Conservation (phyloP, 1,284 basidiomycete species). For the Exobasidium rhododendri region DNA sequence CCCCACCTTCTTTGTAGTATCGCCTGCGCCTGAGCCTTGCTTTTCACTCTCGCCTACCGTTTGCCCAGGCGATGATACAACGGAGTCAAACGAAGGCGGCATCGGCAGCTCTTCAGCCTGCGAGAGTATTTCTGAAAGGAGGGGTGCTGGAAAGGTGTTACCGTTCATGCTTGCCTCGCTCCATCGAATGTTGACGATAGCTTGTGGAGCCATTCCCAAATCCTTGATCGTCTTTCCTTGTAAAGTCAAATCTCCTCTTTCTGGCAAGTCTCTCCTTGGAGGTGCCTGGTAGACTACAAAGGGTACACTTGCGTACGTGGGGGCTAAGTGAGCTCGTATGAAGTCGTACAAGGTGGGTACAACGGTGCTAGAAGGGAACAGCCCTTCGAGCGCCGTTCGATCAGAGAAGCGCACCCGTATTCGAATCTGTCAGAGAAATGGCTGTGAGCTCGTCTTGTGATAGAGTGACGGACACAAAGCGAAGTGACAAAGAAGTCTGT, state of each 20-base stretch:
- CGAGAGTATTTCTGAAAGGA: constrained; percentile 11
- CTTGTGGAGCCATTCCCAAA: constrained; percentile 73
- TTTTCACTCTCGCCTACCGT: not conserved
- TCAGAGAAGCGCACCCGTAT: constrained; percentile 78
- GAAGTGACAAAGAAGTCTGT: constrained; percentile 13
- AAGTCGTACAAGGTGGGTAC: constrained; percentile 78
- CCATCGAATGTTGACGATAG: constrained; percentile 72
- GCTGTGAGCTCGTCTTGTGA: too few relatives aligned
- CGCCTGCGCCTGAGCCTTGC: not conserved
- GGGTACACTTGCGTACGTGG: constrained; percentile 70
- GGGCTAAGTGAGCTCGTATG: constrained; percentile 68
- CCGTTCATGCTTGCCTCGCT: constrained; percentile 6
- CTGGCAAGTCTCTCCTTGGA: constrained; percentile 74
- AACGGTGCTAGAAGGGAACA: constrained; percentile 70
- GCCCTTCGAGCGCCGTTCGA: constrained; percentile 74
- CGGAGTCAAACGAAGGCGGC: constrained; percentile 14
- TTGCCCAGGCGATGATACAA: not conserved
- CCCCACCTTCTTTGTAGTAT: not conserved
- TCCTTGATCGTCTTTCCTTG: constrained; percentile 67
- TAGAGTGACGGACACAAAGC: too few relatives aligned
- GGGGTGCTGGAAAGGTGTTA: constrained; percentile 13
- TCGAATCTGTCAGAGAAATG: too few relatives aligned
- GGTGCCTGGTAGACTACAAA: constrained; percentile 78
- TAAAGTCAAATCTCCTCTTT: constrained; percentile 64
- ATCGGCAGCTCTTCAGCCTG: constrained; percentile 15